Conservation (phyloP, 768 basidiomycete species). For the Saitozyma sp. region DNA sequence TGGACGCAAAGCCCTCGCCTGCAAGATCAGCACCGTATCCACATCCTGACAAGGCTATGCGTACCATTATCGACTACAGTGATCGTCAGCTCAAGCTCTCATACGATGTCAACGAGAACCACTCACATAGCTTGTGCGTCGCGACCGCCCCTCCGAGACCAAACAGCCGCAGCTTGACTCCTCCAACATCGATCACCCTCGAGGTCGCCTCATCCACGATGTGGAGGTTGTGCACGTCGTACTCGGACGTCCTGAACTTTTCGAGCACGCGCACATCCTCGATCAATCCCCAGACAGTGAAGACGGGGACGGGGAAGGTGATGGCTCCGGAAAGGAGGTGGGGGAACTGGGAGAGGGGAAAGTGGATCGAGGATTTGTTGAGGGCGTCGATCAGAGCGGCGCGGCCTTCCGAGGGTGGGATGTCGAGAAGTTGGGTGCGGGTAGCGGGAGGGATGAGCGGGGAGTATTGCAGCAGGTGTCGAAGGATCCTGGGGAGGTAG, state of each 20-base stretch:
- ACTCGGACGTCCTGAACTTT: slow-evolving; percentile 81
- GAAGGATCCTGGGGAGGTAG: slow-evolving; percentile 63
- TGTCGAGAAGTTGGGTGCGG: slow-evolving; percentile 70
- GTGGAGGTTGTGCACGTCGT: slow-evolving; percentile 83
- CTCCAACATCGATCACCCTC: slow-evolving; percentile 83
- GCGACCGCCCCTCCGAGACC: slow-evolving; percentile 95
- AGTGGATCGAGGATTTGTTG: slow-evolving; percentile 66
- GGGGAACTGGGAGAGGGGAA: slow-evolving; percentile 87
- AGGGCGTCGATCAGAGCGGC: slow-evolving; percentile 72
- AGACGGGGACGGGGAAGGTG: slow-evolving; percentile 88
- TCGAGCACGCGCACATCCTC: slow-evolving; percentile 92
- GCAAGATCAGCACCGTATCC: slow-evolving; percentile 4
- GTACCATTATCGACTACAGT: slow-evolving; percentile 40
- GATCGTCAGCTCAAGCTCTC: slow-evolving; percentile 8
- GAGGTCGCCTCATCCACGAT: slow-evolving; percentile 96
- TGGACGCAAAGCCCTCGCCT: slow-evolving; percentile 88
- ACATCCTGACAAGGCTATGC: slow-evolving; percentile 67
- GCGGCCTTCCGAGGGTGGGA: slow-evolving; percentile 35
- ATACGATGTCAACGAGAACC: background rate
- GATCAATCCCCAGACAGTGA: slow-evolving; percentile 95
- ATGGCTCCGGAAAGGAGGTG: slow-evolving; percentile 84
- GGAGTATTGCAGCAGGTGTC: slow-evolving; percentile 94
- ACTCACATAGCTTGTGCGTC: slow-evolving; percentile 68
- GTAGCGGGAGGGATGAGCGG: slow-evolving; percentile 84
- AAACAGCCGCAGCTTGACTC: slow-evolving; percentile 88